Conservation (phyloP, 352 stramenopile genomes). For the Pythium volutum region DNA sequence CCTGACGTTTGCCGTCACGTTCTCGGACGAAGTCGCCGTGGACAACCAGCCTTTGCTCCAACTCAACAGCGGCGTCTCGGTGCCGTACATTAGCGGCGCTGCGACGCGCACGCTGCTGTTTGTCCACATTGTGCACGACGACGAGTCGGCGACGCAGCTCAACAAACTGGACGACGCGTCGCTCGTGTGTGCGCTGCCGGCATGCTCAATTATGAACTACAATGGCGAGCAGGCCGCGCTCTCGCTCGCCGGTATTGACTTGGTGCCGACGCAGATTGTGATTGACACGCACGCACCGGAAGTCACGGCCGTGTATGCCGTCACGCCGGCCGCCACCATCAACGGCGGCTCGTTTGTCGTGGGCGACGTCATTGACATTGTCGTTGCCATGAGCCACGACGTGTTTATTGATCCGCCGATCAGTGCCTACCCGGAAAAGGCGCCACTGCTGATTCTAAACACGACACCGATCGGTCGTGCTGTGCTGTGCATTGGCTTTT, state of each 20-base stretch:
- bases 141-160: slow-evolving; percentile 38
- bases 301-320: slow-evolving; percentile 59
- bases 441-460: slow-evolving; percentile 63
- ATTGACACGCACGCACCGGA: slow-evolving; percentile 58
- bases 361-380: slow-evolving; percentile 73
- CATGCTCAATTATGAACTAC: slow-evolving; percentile 67
- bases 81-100: slow-evolving; percentile 58
- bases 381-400: slow-evolving; percentile 68
- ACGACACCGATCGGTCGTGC: slow-evolving; percentile 38
- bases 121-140: slow-evolving; percentile 59
- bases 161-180: slow-evolving; percentile 58
- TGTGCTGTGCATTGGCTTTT: slow-evolving; percentile 63
- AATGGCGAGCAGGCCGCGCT: slow-evolving; percentile 42
- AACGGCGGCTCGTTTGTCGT: slow-evolving; percentile 73
- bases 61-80: slow-evolving; percentile 53
- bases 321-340: slow-evolving; percentile 45
- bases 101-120: slow-evolving; percentile 56
- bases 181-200: slow-evolving; percentile 39
- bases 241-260: slow-evolving; percentile 37
- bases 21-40: slow-evolving; percentile 75
- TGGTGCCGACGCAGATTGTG: slow-evolving; percentile 47
- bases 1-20: slow-evolving; percentile 61
- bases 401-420: slow-evolving; percentile 79
- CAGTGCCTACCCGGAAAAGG: slow-evolving; percentile 68
- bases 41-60: slow-evolving; percentile 46